These are phyloP conservation scores for Dioscorea cayenensis DNA, from an alignment of 116 monocot species.

Conservation along the genomic window DNA sequence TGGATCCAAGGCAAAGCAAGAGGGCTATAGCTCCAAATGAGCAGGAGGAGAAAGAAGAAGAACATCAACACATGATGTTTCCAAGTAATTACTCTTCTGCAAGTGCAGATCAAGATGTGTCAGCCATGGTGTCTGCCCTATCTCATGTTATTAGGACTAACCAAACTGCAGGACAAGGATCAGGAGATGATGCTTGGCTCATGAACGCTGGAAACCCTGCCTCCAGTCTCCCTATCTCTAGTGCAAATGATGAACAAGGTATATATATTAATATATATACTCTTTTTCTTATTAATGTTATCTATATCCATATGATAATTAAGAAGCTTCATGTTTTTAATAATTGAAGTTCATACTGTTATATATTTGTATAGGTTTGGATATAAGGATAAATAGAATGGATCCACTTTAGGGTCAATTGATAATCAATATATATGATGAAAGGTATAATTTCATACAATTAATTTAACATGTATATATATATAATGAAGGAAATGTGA, in stretches of 20 bases:
- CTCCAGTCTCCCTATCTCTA: background rate
- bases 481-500: background rate
- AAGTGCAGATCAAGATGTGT: slow-evolving; percentile 44
- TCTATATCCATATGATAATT: no score
- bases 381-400: no score
- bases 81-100: slow-evolving; percentile 9
- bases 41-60: slow-evolving; percentile 39
- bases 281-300: no score
- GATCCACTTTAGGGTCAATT: no score
- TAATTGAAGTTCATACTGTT: no score
- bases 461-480: no score
- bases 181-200: background rate
- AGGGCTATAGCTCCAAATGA: slow-evolving; percentile 34
- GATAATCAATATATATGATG: no score
- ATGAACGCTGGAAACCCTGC: background rate
- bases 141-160: slow-evolving; percentile 45
- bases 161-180: background rate
- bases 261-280: background rate
- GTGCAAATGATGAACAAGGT: slow-evolving; percentile 20
- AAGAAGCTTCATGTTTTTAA: no score
- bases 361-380: no score
- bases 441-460: no score
- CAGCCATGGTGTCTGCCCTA: slow-evolving; percentile 67
- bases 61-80: slow-evolving; percentile 4
- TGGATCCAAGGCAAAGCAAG: slow-evolving; percentile 70